Evolutionary conservation across 2,329 filamentous ascomycete species (phyloP).

Genomic region (Trichoderma hamatum): DNA sequence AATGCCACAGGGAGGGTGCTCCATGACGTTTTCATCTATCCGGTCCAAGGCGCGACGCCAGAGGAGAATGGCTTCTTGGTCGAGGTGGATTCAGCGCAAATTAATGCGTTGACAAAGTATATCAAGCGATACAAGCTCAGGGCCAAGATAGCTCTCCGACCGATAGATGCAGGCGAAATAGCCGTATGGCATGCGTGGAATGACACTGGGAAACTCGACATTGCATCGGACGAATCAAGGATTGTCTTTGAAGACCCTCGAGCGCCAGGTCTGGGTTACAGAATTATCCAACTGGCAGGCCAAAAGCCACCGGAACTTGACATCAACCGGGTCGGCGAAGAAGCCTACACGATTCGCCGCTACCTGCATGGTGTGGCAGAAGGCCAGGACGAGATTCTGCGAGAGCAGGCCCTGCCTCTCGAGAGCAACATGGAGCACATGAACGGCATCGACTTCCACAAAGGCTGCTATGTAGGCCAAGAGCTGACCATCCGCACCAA

Average conservation of each 20-base stretch:
- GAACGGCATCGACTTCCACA: conserved; percentile 85
- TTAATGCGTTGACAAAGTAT: conserved; percentile 65
- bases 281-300: conserved; percentile 45
- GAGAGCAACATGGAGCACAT: conserved; percentile 89
- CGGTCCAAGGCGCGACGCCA: conserved; percentile 46
- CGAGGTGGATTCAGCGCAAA: conserved; percentile 76
- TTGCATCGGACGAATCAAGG: conserved; percentile 21
- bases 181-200: conserved; percentile 77
- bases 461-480: conserved; percentile 96
- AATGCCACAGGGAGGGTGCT: conserved; percentile 83
- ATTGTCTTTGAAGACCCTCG: conserved; percentile 55
- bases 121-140: conserved; percentile 85
- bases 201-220: conserved; percentile 38
- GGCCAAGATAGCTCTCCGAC: conserved; percentile 71
- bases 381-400: conserved; percentile 76
- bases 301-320: conserved; percentile 43
- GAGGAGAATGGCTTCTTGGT: conserved; percentile 60
- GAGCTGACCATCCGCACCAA: conserved; percentile 95
- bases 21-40: conserved; percentile 90
- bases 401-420: conserved; percentile 75
- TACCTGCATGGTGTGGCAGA: conserved; percentile 83
- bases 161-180: conserved; percentile 66
- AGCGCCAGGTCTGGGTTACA: conserved; percentile 58
- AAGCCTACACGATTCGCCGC: conserved; percentile 72
- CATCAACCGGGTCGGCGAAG: conserved; percentile 52